phyloP scores from a whole-genome alignment of 768 basidiomycete genomes.

The Daedalea quercina region DNA sequence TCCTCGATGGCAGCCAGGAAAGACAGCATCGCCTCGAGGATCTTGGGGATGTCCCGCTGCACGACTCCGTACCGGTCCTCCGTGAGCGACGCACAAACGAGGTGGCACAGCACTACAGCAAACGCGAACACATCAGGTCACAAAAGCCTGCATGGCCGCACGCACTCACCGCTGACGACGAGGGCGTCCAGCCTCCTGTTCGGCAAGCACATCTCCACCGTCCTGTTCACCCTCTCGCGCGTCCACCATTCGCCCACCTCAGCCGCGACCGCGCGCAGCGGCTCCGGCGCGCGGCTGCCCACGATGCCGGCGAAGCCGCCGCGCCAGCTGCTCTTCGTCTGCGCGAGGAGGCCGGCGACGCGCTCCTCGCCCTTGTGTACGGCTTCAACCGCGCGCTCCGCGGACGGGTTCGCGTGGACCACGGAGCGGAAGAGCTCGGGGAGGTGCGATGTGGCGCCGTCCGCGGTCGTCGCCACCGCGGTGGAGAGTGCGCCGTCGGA shows the following conservation, averaged over 20 bases:
- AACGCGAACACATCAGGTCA: too few relatives aligned
- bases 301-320: constrained; percentile 10
- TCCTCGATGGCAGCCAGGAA: constrained; percentile 64
- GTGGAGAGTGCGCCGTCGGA: constrained; percentile 40
- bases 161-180: constrained; percentile 47
- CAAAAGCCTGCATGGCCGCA: background rate
- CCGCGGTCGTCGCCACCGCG: constrained; percentile 43
- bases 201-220: constrained; percentile 50
- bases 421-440: constrained; percentile 46
- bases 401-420: constrained; percentile 12
- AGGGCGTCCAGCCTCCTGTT: constrained; percentile 57
- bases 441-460: constrained; percentile 39
- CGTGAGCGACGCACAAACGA: constrained; percentile 64
- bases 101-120: constrained; percentile 52
- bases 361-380: constrained; percentile 24
- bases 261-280: constrained; percentile 20
- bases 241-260: constrained; percentile 48
- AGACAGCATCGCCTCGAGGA: constrained; percentile 68
- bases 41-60: constrained; percentile 77
- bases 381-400: constrained; percentile 16
- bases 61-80: constrained; percentile 83
- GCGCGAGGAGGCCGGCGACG: constrained; percentile 8
- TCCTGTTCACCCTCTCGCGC: constrained; percentile 43
- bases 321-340: constrained; percentile 12
- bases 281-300: constrained; percentile 25